phyloP scores from a whole-genome alignment of 2,329 filamentous ascomycete genomes.

The Ilyonectria robusta region DNA sequence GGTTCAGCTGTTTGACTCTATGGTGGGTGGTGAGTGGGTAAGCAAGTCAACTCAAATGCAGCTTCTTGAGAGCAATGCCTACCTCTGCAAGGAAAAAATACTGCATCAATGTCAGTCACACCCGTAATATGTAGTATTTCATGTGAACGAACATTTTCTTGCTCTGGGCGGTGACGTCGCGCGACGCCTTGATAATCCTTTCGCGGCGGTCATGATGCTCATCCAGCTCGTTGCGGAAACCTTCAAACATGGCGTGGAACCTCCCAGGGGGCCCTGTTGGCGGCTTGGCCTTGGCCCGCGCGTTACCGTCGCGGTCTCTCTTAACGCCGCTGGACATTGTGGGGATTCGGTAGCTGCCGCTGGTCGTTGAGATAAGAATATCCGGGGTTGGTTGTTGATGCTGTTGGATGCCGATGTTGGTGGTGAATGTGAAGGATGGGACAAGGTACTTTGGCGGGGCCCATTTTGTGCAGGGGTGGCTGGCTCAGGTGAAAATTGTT shows the following conservation, averaged over 20 bases:
- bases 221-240: slow-evolving; percentile 89
- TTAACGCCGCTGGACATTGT: slow-evolving; percentile 62
- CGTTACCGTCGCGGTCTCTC: slow-evolving; percentile 67
- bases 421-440: slow-evolving; percentile 36
- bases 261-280: slow-evolving; percentile 55
- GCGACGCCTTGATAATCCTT: slow-evolving; percentile 88
- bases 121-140: rapidly evolving
- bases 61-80: slow-evolving; percentile 18
- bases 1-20: slow-evolving; percentile 75
- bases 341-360: not conserved
- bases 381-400: slow-evolving; percentile 5
- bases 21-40: slow-evolving; percentile 34
- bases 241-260: slow-evolving; percentile 85
- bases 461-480: slow-evolving; percentile 40
- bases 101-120: slow-evolving; percentile 41
- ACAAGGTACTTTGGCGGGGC: slow-evolving; percentile 29
- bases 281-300: slow-evolving; percentile 54
- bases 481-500: slow-evolving; percentile 40
- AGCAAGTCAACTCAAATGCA: not conserved
- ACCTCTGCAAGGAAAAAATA: slow-evolving; percentile 59
- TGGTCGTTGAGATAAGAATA: slow-evolving; percentile 16
- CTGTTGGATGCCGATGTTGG: slow-evolving; percentile 34
- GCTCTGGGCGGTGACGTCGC: slow-evolving; percentile 93
- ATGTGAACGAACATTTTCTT: slow-evolving; percentile 87
- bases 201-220: slow-evolving; percentile 95